Evolutionary conservation across 164 flowering plant genomes (phyloP).

Genomic region (Piper betle): DNA sequence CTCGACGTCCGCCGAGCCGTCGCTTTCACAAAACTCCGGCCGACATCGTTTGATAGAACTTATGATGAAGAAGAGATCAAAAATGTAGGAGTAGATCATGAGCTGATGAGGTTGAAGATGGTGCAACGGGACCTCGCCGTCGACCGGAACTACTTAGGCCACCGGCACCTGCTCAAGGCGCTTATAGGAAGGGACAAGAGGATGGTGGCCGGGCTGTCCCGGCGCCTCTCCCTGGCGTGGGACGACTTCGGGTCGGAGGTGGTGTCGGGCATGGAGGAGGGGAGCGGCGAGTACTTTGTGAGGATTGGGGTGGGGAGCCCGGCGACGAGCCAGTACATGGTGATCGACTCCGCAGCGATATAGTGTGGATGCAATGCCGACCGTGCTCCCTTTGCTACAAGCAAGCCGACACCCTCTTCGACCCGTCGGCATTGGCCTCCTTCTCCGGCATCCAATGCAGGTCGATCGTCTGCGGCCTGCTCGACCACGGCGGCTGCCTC

Average conservation of each 20-base stretch:
- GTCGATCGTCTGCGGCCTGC: conserved; percentile 37
- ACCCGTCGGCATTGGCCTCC: conserved; percentile 62
- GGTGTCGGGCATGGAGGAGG: conserved; percentile 86
- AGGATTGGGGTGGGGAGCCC: conserved; percentile 91
- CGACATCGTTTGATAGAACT: neutral
- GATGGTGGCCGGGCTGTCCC: conserved; percentile 30
- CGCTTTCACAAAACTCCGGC: conserved; percentile 3
- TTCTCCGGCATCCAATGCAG: conserved; percentile 55
- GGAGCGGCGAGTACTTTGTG: conserved; percentile 86
- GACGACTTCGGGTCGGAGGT: conserved; percentile 71
- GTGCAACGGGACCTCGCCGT: conserved; percentile 16
- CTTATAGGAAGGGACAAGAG: conserved; percentile 40
- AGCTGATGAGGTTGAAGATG: conserved; percentile 13
- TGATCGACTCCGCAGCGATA: conserved; percentile 77
- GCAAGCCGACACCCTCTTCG: conserved; percentile 79
- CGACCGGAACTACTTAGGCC: conserved; percentile 4
- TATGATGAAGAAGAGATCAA: conserved; percentile 5
- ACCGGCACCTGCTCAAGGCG: conserved; percentile 22
- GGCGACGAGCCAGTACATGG: conserved; percentile 62
- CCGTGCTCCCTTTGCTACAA: conserved; percentile 71
- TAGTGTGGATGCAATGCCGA: conserved; percentile 85
- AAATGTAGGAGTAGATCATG: neutral
- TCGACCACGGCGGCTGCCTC: conserved; percentile 38
- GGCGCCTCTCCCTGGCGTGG: conserved; percentile 19
- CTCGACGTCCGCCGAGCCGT: conserved; percentile 31